Base-by-base conservation (phyloP, 176 grass and related monocot species). In the Rhynchospora tenuis region DNA sequence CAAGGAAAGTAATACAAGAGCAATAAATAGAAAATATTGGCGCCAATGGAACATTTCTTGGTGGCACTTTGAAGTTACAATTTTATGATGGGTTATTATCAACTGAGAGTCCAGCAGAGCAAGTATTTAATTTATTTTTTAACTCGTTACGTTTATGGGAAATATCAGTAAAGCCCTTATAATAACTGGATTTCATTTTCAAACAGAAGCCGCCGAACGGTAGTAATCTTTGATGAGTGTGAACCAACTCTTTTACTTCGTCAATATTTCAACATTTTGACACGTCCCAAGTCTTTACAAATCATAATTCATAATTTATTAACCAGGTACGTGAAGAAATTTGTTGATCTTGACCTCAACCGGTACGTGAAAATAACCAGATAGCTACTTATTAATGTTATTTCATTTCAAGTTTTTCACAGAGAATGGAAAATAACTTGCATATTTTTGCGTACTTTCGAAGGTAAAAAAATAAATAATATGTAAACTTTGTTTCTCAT, bases 251-350 rank as follows among this genome's bases (percentile, higher is more conserved):
- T 16, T 72, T 67, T 46, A 20, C 2, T 57, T 58, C 6, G n/a
- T 50, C 69, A 45, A n/a, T 73, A 48, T 73, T 73, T 73, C n/a
- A 73, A 73, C 33, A 73, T 8, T 72, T 73, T 51, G 16, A 73
- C 45, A 26, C 70, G 70, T 73, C 20, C 48, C 20, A 0, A 13
- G 45, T 51, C 70, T 51, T 38, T 12, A 24, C 45, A 73, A 73
- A 50, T 73, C 17, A 51, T 73, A 26, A 50, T 11, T 9, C 45
- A 73, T 13, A 73, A 73, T 51, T 48, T n/a, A n/a, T n/a, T n/a
- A n/a, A n/a, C 23, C 4, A 1, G 1, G 3, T 73, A n/a, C 69
- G 24, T 11, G 24, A 73, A 27, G 44, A 73, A 73, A 73, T 50
- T 66, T 66, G 14, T 31, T 33, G 5, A 47, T 73, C 26, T 13